phyloP scores from a whole-genome alignment of 192 early-diverging fungal species.

The Dimargaris cristalligena region DNA sequence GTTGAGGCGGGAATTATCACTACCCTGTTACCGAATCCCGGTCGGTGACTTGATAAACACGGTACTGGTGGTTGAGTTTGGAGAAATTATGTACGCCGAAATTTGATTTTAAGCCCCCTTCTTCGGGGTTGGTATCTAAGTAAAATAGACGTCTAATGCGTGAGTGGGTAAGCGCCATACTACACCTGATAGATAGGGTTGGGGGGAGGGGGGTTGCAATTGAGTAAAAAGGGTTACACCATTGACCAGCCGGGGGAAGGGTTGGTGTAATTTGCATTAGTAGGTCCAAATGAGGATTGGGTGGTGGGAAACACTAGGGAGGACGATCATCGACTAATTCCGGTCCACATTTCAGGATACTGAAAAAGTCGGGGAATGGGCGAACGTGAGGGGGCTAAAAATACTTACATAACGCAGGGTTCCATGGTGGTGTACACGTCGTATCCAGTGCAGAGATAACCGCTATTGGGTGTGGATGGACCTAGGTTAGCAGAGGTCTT shows the following conservation, averaged over 20 bases:
- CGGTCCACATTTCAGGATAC: background rate
- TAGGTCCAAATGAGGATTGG: background rate
- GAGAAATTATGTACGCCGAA: background rate
- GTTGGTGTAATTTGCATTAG: background rate
- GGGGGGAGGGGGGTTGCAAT: background rate
- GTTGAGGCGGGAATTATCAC: background rate
- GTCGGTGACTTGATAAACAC: constrained; percentile 1
- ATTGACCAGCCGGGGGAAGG: background rate
- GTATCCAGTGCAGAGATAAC: constrained; percentile 57
- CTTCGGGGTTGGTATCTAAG: constrained; percentile 3
- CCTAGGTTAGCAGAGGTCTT: background rate
- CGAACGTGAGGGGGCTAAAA: background rate
- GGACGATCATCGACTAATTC: background rate
- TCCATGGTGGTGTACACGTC: constrained; percentile 59
- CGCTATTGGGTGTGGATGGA: constrained; percentile 12
- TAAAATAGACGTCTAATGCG: constrained; percentile 65
- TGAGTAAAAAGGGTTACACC: background rate
- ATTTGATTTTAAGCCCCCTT: constrained; percentile 19
- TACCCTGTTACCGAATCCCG: background rate
- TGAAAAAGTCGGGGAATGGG: background rate
- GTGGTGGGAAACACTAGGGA: background rate
- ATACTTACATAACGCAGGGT: constrained; percentile 61
- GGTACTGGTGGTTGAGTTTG: constrained; percentile 8
- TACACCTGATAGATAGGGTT: constrained; percentile 28
- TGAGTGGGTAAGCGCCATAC: constrained; percentile 73